Evolutionary conservation across 2,329 filamentous ascomycete species (phyloP).

Genomic region (Aspergillus fructus): DNA sequence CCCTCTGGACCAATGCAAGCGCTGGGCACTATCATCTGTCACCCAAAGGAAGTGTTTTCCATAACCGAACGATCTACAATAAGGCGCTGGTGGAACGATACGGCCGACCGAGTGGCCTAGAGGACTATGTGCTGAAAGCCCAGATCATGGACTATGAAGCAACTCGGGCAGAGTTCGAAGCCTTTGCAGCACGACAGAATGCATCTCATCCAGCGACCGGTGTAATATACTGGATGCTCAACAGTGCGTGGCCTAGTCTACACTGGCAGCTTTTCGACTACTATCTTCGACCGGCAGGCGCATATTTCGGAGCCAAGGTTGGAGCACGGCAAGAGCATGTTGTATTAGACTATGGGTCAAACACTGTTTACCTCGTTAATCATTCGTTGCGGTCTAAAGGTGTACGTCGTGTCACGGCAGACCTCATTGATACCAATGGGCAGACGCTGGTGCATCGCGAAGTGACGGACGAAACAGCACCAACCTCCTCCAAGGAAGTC

Average conservation of each 20-base stretch:
- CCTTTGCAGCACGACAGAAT: constrained; percentile 53
- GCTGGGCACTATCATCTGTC: constrained; percentile 62
- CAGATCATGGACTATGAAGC: constrained; percentile 67
- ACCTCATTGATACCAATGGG: constrained; percentile 53
- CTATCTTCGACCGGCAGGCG: constrained; percentile 58
- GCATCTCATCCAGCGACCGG: constrained; percentile 57
- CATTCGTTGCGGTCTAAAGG: constrained; percentile 46
- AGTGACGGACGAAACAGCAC: constrained; percentile 37
- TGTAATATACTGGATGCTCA: constrained; percentile 67
- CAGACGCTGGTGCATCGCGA: constrained; percentile 38
- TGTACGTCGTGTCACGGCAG: constrained; percentile 46
- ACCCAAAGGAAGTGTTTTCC: constrained; percentile 55
- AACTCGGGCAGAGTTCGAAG: constrained; percentile 60
- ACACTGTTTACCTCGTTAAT: constrained; percentile 55
- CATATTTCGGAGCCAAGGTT: constrained; percentile 60
- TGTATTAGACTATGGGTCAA: constrained; percentile 53
- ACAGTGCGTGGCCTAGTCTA: constrained; percentile 63
- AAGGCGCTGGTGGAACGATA: constrained; percentile 53
- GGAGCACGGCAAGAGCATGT: constrained; percentile 54
- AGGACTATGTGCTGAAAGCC: constrained; percentile 60
- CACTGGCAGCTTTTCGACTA: constrained; percentile 68
- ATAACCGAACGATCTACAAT: constrained; percentile 59
- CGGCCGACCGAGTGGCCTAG: constrained; percentile 52
- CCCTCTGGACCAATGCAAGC: constrained; percentile 56
- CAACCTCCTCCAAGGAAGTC: constrained; percentile 48